Base-by-base conservation (phyloP, 805 yeast genomes). In the Sugiyamaella floridensis region DNA sequence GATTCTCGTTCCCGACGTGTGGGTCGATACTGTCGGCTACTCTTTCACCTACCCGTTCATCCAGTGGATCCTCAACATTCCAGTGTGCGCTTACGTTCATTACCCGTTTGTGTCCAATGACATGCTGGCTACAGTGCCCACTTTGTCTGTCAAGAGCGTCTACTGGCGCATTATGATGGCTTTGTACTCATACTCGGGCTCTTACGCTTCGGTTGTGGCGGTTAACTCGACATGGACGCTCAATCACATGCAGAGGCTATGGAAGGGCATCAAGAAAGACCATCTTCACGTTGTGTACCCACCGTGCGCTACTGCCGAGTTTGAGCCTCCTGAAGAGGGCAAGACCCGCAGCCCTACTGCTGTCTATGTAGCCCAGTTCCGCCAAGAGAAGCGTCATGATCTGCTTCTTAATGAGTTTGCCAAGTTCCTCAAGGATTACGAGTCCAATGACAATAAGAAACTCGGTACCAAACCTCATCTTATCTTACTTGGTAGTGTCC, bases 151-250 rank as follows among this genome's bases (percentile, higher is more conserved):
- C 20, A 82, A 81, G 63, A 79, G 74, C 56, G 43, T 71, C 2
- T 93, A 93, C 67, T 93, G 98, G 97, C 68, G 74, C 26, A 1
- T 71, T 0, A 76, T 95, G 63, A 77, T 85, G 76, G 66, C 72
- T 40, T 61, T 80, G 20, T 93, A 95, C 69, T 74, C 79, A 10
- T 71, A 76, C 55, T 78, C 82, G 47, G 96, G 96, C 0, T 67
- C 79, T 0, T 83, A 76, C 63, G 83, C 85, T 34, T 79, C 81
- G 55, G 67, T 85, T 40, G 82, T 84, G 0, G 72, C 83, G 53
- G 80, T 92, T 43, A 93, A 93, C 66, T 90, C 97, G 0, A 78
- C 95, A 0, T 93, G 99, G 99, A 93, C 99, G 0, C 74, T 70
- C 54, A 79, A 83, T 60, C 97, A 93, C 64, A 80, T 95, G 50